Percentiles rank a stretch among this genome's conserved stretches.
These are phyloP conservation scores for Vitis hybrid DNA, from an alignment of 177 flowering plant species.

Conservation along the genomic window DNA sequence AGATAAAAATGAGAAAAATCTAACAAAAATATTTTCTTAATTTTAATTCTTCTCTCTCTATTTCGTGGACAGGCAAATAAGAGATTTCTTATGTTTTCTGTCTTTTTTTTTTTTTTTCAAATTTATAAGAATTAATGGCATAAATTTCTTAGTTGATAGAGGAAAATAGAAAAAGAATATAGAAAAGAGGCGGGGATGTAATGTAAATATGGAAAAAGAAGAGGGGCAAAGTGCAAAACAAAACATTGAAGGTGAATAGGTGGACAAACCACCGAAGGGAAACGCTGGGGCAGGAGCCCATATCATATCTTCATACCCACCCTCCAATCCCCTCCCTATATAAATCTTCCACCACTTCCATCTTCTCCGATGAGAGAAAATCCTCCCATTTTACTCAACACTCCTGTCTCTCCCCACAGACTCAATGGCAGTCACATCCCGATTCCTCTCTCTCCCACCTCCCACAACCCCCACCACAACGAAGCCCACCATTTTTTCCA, in stretches of 20 bases:
- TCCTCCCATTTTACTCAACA: too few relatives aligned
- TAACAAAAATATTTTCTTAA: background rate
- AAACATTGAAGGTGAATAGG: background rate
- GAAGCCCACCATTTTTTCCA: background rate
- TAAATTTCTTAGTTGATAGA: too few relatives aligned
- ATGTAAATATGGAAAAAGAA: background rate
- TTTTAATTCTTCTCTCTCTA: background rate
- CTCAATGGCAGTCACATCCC: slow-evolving; percentile 16
- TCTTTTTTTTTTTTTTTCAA: too few relatives aligned
- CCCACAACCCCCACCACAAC: background rate
- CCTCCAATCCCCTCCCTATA: background rate
- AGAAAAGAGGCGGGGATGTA: background rate
- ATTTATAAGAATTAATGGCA: too few relatives aligned
- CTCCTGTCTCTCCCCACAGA: too few relatives aligned
- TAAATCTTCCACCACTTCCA: too few relatives aligned
- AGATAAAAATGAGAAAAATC: background rate
- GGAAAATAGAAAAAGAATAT: background rate
- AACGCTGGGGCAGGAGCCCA: background rate
- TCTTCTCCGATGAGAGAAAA: too few relatives aligned
- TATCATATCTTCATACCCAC: slow-evolving; percentile 5
- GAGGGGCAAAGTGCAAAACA: background rate
- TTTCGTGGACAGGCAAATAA: background rate
- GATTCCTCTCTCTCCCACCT: slow-evolving; percentile 2
- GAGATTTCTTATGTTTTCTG: background rate
- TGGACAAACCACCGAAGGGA: background rate